phyloP scores from a whole-genome alignment of 306 rosid genomes.

The Leucaena leucocephala region DNA sequence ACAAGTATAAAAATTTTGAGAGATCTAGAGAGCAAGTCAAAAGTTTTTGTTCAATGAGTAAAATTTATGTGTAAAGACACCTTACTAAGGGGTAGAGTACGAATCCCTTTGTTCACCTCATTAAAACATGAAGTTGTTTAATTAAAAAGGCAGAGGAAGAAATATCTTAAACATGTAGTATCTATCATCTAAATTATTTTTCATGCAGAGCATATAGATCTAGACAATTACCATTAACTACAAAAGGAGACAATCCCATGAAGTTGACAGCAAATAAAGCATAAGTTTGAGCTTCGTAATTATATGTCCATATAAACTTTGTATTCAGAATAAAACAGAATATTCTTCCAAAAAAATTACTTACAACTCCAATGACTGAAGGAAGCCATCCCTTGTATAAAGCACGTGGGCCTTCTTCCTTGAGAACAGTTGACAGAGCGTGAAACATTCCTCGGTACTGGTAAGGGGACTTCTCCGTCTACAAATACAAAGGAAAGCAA shows the following conservation, averaged over 20 bases:
- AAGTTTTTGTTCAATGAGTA: not conserved
- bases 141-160: not conserved
- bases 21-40: not conserved
- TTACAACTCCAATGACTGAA: constrained; percentile 98
- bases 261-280: constrained; percentile 14
- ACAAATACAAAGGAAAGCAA: constrained; percentile 38
- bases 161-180: not conserved
- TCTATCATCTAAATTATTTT: not conserved
- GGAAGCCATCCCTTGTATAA: constrained; percentile 99
- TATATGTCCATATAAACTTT: not conserved
- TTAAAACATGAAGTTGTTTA: not conserved
- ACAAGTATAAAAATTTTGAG: not conserved
- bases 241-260: not conserved
- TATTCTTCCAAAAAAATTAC: constrained; percentile 40
- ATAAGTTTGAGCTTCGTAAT: not conserved
- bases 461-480: constrained; percentile 93
- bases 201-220: constrained; percentile 1
- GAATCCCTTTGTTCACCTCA: not conserved
- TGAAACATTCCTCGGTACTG: constrained; percentile 98
- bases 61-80: not conserved
- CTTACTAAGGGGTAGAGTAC: not conserved
- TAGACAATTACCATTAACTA: constrained; percentile 10
- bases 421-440: constrained; percentile 86
- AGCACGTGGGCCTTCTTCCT: constrained; percentile 97
- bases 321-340: constrained; percentile 14